Base-by-base conservation (phyloP, 768 basidiomycete genomes). In the Rhizopogon vinicolor region DNA sequence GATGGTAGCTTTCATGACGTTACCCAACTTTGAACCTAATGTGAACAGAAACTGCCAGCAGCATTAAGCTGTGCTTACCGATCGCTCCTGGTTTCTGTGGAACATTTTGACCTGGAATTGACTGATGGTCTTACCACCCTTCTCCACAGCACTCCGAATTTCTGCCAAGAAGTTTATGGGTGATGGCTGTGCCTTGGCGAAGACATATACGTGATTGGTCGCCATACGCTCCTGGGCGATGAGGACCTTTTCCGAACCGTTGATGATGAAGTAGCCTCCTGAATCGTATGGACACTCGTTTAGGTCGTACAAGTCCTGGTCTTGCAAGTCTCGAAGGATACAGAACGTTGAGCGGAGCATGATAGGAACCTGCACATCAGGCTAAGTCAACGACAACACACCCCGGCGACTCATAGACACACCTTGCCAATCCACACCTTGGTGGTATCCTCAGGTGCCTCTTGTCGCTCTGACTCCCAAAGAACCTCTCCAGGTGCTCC, bases 151-250 rank as follows among this genome's bases (percentile, higher is more conserved):
- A 71, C 92, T 94, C 58, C 96, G 88, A 71, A 99, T 97, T 70
- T 98, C 95, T 39, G 97, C 93, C 42, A 98, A 82, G 74, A 96
- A 97, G 60, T 86, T 93, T 63, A 97, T 91, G 1, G 95, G 94
- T 16, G 93, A 95, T 3, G 96, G 95, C 62, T 96, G 93, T 0
- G 92, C 92, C 73, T 98, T 99, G 51, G 95, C 93, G 65, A 99
- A 99, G 51, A 98, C 94, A 72, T 98, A 99, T 61, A 99, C 97
- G 66, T 97, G 95, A 74, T 99, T 99, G 22, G 93, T 95, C 9
- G 97, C 96, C 95, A 98, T 98, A 51, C 97, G 86, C 70, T 99
- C 97, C 71, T 99, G 97, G 1, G 97, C 97, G 70, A 99, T 99
- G 58, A 99, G 79, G n/a, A 99, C 97, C 72, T 99, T 99, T 70